Evolutionary conservation across 495 filamentous ascomycete genomes (phyloP).

Genomic region (Neurospora intermedia): DNA sequence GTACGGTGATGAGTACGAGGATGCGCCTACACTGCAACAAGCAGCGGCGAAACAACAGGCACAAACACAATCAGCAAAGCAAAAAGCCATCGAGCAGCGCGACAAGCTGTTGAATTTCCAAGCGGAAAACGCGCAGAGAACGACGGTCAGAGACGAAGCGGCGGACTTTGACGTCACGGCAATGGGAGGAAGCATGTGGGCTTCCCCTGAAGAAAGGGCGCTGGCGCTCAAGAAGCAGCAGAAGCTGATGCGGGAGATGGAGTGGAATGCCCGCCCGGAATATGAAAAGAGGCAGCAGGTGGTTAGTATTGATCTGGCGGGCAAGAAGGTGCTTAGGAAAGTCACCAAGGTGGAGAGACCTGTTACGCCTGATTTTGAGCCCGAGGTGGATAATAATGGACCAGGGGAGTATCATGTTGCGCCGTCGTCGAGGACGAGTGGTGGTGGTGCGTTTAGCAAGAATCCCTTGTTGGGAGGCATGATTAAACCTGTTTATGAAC

Average conservation of each 20-base stretch:
- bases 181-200: conserved; percentile 67
- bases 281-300: conserved; percentile 89
- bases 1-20: conserved; percentile 15
- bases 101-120: conserved; percentile 79
- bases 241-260: conserved; percentile 73
- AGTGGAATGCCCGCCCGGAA: conserved; percentile 81
- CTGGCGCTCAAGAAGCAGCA: conserved; percentile 85
- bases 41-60: background rate
- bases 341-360: conserved; percentile 53
- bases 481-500: conserved; percentile 65
- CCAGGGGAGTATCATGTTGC: background rate
- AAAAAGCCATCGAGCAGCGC: conserved; percentile 61
- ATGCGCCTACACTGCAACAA: conserved; percentile 1
- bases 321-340: conserved; percentile 63
- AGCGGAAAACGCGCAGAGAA: conserved; percentile 76
- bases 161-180: conserved; percentile 75
- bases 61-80: conserved; percentile 18
- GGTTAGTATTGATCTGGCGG: conserved; percentile 72
- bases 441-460: conserved; percentile 58
- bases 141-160: conserved; percentile 84
- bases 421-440: conserved; percentile 9
- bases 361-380: conserved; percentile 36
- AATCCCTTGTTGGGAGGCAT: conserved; percentile 77
- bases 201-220: conserved; percentile 76
- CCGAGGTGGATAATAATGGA: conserved; percentile 20